Percentiles rank a stretch among this genome's conserved stretches.
These are phyloP conservation scores for Talaromyces adpressus DNA, from an alignment of 495 filamentous ascomycete species.

Conservation along the genomic window DNA sequence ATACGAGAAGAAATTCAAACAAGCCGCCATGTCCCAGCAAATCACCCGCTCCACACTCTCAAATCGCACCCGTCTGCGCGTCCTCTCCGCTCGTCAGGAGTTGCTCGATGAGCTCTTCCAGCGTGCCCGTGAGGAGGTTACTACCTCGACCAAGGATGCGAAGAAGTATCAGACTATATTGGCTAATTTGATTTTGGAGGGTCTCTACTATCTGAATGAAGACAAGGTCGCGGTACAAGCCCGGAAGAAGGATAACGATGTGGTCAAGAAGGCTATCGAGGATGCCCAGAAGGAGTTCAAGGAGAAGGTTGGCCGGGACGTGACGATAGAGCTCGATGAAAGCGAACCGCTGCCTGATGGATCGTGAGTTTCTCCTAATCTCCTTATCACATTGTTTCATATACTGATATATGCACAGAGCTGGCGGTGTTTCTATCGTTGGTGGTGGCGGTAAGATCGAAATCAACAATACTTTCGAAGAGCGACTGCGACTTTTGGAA, in stretches of 20 bases:
- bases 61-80: conserved; percentile 88
- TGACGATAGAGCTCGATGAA: conserved; percentile 68
- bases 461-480: conserved; percentile 96
- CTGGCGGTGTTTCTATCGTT: conserved; percentile 75
- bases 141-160: conserved; percentile 53
- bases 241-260: conserved; percentile 69
- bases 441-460: conserved; percentile 90
- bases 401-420: conserved; percentile 39
- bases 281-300: conserved; percentile 75
- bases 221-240: conserved; percentile 62
- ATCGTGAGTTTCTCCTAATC: conserved; percentile 55
- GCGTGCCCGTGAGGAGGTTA: conserved; percentile 59
- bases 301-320: conserved; percentile 55
- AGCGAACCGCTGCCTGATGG: conserved; percentile 71
- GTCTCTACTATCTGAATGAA: conserved; percentile 82
- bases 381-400: conserved; percentile 1
- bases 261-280: conserved; percentile 66
- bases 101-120: conserved; percentile 91
- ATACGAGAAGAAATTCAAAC: conserved; percentile 98
- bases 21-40: conserved; percentile 93
- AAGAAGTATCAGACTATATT: conserved; percentile 66
- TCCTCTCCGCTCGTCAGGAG: conserved; percentile 80
- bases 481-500: conserved; percentile 77
- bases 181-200: conserved; percentile 80
- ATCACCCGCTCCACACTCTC: conserved; percentile 89